These are phyloP conservation scores for Coemansia sp. DNA, from an alignment of 192 early-diverging fungal genomes.

Conservation along the genomic window DNA sequence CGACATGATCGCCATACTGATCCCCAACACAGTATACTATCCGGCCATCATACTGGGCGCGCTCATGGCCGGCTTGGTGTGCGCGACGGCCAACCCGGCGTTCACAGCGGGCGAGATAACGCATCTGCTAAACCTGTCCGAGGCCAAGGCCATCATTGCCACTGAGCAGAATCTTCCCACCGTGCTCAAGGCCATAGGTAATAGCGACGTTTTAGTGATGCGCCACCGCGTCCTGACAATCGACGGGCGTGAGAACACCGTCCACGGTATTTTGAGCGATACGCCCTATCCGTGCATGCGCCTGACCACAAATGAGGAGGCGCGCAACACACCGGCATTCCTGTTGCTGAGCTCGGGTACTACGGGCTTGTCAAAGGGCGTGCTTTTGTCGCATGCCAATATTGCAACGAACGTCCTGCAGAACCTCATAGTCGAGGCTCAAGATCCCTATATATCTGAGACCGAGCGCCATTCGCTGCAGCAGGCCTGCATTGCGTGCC, in stretches of 20 bases:
- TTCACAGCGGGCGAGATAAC: constrained; percentile 78
- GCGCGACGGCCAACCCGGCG: constrained; percentile 76
- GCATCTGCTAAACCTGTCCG: constrained; percentile 70
- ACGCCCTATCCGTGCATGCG: constrained; percentile 27
- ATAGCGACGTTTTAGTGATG: constrained; percentile 15
- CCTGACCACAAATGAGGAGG: constrained; percentile 17
- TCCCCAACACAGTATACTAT: constrained; percentile 71
- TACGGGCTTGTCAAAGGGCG: constrained; percentile 75
- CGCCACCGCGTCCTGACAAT: constrained; percentile 31
- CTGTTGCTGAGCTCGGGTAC: constrained; percentile 52
- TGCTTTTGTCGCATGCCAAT: constrained; percentile 75
- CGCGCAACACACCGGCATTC: constrained; percentile 31
- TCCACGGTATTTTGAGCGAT: constrained; percentile 6
- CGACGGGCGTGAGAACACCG: constrained; percentile 16
- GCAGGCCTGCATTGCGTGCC: constrained; percentile 18
- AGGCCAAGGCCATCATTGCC: constrained; percentile 69
- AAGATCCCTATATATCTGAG: not conserved
- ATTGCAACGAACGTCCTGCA: constrained; percentile 66
- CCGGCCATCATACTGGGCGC: constrained; percentile 64
- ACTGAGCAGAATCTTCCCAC: constrained; percentile 14
- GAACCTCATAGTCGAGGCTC: constrained; percentile 4
- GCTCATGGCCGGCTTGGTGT: constrained; percentile 64
- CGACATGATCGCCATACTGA: constrained; percentile 67
- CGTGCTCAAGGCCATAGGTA: constrained; percentile 20
- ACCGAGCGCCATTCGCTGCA: constrained; percentile 7